Evolutionary conservation across 768 basidiomycete species (phyloP), one percentile per base, ranked within the genome.

Genomic region (Collybia mongolica): DNA sequence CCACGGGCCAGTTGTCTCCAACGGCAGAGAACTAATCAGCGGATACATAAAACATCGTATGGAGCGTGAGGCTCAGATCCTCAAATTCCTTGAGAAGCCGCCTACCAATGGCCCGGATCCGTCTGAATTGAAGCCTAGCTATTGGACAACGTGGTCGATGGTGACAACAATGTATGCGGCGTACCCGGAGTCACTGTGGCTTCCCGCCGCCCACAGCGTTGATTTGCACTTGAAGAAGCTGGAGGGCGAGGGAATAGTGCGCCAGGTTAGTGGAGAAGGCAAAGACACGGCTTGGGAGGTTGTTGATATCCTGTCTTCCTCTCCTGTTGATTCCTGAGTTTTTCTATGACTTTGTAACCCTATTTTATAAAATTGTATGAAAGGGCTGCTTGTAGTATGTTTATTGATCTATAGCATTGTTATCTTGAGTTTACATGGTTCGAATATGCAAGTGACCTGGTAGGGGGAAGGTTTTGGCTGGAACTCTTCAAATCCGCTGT

Each of bases 1-100:
- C 0, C 96, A 98, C 54, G 96, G 96, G 0, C 86, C 90, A 5
- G 82, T 90, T 28, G 79, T 95, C 1, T 52, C 65, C 5, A 73
- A 89, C 12, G 90, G 88, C 5, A 65, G 74, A 36, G 72, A 75
- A 29, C 71, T 81, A 24, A 83, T 98, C 59, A 62, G 70, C 41
- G 77, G 71, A 41, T 97, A 98, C 62, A 88, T 94, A 51, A 64
- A 78, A 28, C 93, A 98, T 61, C 81, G 95, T 7, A 73, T 86
- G 48, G 81, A 90, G 54, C 76, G 94, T 45, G 96, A 98, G 63
- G 70, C 72, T 6, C 86, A 98, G 70, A 82, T 98, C 29, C 42
- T 97, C 1, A 62, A 67, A 15, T 63, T 80, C 8, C 64, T 90
- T 22, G 60, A 71, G 18, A 62, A 62, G 19, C 38, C 69, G 7